phyloP scores from a whole-genome alignment of 108 stramenopile species.

The Conticribra weissflogii region DNA sequence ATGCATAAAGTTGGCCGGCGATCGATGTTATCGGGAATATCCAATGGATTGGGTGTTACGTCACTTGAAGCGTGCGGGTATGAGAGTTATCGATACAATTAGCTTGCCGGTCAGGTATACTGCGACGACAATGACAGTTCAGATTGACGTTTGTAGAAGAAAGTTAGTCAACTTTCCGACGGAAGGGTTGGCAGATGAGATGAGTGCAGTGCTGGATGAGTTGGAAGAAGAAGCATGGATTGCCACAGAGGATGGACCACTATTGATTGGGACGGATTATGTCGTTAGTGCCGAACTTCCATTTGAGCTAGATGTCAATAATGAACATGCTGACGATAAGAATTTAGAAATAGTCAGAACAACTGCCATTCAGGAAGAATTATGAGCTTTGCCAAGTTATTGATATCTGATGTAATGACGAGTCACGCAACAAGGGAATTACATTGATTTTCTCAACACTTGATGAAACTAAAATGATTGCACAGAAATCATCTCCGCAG shows the following conservation, averaged over 20 bases:
- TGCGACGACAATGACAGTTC: slow-evolving; percentile 77
- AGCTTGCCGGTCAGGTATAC: slow-evolving; percentile 91
- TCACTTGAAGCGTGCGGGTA: slow-evolving; percentile 61
- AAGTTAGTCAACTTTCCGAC: slow-evolving; percentile 81
- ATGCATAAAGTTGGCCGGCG: slow-evolving; percentile 90
- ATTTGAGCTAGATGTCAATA: no score
- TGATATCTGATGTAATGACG: no score
- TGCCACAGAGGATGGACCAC: slow-evolving; percentile 59
- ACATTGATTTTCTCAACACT: no score
- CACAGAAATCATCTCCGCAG: no score
- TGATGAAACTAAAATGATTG: no score
- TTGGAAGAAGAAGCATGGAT: slow-evolving; percentile 62
- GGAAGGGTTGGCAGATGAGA: slow-evolving; percentile 59
- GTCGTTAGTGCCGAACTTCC: slow-evolving; percentile 81
- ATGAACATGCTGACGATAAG: no score
- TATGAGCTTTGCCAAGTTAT: no score
- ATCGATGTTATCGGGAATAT: slow-evolving; percentile 96
- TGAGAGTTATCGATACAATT: slow-evolving; percentile 53
- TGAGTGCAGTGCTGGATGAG: slow-evolving; percentile 68
- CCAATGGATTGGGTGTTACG: slow-evolving; percentile 93
- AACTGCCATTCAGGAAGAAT: no score
- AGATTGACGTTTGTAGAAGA: slow-evolving; percentile 89
- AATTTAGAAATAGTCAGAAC: no score
- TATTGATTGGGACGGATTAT: slow-evolving; percentile 92
- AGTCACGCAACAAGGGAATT: no score